phyloP scores from a whole-genome alignment of 257 asterid genomes.

The Gentiana dahurica region DNA sequence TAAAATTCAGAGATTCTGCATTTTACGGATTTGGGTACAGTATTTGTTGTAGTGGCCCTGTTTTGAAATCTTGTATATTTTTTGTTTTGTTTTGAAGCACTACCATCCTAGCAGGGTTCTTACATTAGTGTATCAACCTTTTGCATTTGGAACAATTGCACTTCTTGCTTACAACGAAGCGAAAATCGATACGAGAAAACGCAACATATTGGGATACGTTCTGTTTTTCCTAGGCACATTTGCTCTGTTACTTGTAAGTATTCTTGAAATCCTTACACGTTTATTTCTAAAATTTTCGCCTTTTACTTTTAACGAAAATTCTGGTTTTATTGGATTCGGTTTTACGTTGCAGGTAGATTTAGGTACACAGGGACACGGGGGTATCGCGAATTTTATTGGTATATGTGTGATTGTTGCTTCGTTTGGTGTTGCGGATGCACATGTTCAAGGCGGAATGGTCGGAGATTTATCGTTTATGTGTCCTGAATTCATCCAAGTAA shows the following conservation, averaged over 20 bases:
- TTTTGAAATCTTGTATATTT: too few relatives aligned
- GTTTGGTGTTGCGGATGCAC: constrained; percentile 36
- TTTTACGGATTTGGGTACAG: too few relatives aligned
- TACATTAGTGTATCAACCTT: constrained; percentile 34
- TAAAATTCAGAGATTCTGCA: too few relatives aligned
- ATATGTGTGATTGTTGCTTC: constrained; percentile 23
- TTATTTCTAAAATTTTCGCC: background rate
- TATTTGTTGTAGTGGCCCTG: too few relatives aligned
- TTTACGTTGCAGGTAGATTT: constrained; percentile 20
- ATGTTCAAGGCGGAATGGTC: constrained; percentile 30
- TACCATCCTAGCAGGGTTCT: constrained; percentile 41
- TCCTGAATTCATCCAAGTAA: background rate
- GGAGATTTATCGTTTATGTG: constrained; percentile 13
- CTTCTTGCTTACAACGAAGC: constrained; percentile 28
- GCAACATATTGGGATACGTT: too few relatives aligned
- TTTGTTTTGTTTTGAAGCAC: constrained; percentile 6
- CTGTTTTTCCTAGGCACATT: constrained; percentile 19
- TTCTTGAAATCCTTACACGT: background rate
- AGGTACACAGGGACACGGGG: constrained; percentile 24
- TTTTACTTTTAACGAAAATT: background rate
- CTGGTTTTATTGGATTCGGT: background rate
- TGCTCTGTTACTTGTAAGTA: constrained; percentile 25
- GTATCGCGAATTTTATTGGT: constrained; percentile 22
- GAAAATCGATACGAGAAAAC: too few relatives aligned
- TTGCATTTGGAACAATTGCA: constrained; percentile 26